Base-by-base conservation (phyloP, 192 early-diverging fungal genomes). In the Coemansia aciculifera region DNA sequence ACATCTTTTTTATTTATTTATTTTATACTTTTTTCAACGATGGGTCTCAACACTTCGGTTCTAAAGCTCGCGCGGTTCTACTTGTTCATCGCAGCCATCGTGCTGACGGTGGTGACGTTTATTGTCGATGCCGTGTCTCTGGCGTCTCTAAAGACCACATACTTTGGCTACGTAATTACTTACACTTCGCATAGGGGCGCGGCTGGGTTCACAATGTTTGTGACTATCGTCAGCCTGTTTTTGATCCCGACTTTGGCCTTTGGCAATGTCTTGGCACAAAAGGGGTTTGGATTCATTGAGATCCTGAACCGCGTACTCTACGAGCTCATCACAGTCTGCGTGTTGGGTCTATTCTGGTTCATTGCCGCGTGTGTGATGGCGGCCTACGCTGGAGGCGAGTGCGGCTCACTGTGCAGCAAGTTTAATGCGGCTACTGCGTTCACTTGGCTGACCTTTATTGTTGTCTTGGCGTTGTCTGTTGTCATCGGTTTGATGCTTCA, bases 201-300 rank as follows among this genome's bases (percentile, higher is more conserved):
- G 0, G 71, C 79, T 1, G 74, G 74, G 11, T 82, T 70, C 62
- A 82, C 79, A 17, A 77, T 82, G 79, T 82, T 82, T 71, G 74
- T 77, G 12, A 74, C 75, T 2, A 39, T 77, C 15, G 44, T 66
- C n/a, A 71, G 64, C 11, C 65, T 82, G 39, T 40, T 82, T 24
- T 24, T 73, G 9, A 56, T 74, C 2, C 79, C 79, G 1, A 4
- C 63, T 1, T 9, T 82, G 11, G 52, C 65, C 24, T 82, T 73
- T 56, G 75, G 71, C 65, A 62, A 31, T 54, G 7, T 68, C 0
- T 37, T 82, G 32, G 66, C 42, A 11, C 62, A 37, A 60, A 54
- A 59, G 19, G 74, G 74, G 15, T 3, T 81, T 15, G 27, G 31
- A 2, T 56, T 73, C 24, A 56, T 57, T 5, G 37, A 66, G 23